These are phyloP conservation scores for Lizanozyma gosingica DNA, from an alignment of 1,139 yeast species.

Conservation along the genomic window DNA sequence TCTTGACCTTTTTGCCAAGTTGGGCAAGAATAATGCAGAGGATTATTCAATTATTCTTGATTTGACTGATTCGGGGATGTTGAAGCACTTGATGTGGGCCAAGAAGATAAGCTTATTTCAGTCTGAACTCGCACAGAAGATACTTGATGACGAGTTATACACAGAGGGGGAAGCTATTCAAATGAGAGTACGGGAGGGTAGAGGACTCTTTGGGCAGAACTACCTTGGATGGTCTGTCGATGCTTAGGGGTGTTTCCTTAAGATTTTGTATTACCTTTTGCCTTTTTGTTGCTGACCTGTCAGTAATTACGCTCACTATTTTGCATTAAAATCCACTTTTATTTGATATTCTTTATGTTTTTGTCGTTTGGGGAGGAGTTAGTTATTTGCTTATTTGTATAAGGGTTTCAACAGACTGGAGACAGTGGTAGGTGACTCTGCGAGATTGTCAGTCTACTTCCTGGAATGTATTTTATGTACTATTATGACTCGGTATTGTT, in stretches of 20 bases:
- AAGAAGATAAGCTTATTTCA: conserved; percentile 20
- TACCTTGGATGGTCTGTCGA: conserved; percentile 13
- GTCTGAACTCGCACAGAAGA: conserved; percentile 19
- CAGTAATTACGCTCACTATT: too few relatives aligned
- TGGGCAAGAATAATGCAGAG: conserved; percentile 6
- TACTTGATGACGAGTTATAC: conserved; percentile 23
- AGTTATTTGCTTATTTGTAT: too few relatives aligned
- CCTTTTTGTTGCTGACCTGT: too few relatives aligned
- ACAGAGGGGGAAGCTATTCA: conserved; percentile 21
- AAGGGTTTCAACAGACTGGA: too few relatives aligned
- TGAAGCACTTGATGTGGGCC: conserved; percentile 35
- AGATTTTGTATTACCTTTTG: too few relatives aligned
- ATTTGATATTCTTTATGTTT: too few relatives aligned
- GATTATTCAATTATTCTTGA: conserved; percentile 22
- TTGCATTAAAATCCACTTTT: too few relatives aligned
- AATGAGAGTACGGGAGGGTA: conserved; percentile 26
- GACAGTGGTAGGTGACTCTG: too few relatives aligned
- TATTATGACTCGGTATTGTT: background rate
- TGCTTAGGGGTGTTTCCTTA: too few relatives aligned
- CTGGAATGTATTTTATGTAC: background rate
- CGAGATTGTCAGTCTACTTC: too few relatives aligned
- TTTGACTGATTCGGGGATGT: conserved; percentile 38
- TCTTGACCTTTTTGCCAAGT: background rate
- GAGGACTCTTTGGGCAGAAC: conserved; percentile 41
- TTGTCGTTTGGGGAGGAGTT: too few relatives aligned